Evolutionary conservation across 805 yeast species (phyloP), one percentile per base, ranked within the genome.

Genomic region (Huiozyma sinensis): DNA sequence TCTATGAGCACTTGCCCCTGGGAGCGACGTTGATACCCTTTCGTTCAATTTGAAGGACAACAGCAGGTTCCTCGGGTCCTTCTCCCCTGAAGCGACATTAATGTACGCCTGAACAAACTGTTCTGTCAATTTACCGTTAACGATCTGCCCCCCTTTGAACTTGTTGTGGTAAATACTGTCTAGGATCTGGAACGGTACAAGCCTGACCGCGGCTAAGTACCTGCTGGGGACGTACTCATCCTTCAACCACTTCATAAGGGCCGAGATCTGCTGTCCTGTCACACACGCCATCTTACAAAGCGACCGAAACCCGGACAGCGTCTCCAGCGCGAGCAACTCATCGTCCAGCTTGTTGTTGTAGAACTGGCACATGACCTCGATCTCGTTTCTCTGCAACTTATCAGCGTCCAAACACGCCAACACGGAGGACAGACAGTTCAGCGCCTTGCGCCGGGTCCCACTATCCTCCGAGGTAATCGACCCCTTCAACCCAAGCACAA

Each of bases 1-100:
- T 31, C 73, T 56, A 54, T 60, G 65, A n/a, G 62, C 59, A 36
- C 62, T 50, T 2, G 24, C 42, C 3, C 28, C 34, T 7, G 39
- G 43, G 8, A 54, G 47, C 11, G 58, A 49, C 28, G 77, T 65
- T 3, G 52, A 53, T 10, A 89, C 73, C 5, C 43, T 36, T 9
- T 60, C 50, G 50, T 80, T 77, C 38, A 87, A 55, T 5, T 67
- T 59, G 53, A 90, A 85, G 1, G 95, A 83, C 1, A 74, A 48
- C 53, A 92, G 58, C 49, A 92, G 68, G 62, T 94, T 92, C 47
- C 83, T 72, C 3, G 99, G 99, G 62, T 92, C 98, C 54, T 92
- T 94, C 57, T 92, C 99, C 34, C 95, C 95, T 11, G 77, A 69
- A 2, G 95, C 84, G 29, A 87, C 57, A 45, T 78, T 77, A 33